Evolutionary conservation across 129 eudicot species (phyloP), one percentile per base, ranked within the genome.

Genomic region (Artemisia argyi): DNA sequence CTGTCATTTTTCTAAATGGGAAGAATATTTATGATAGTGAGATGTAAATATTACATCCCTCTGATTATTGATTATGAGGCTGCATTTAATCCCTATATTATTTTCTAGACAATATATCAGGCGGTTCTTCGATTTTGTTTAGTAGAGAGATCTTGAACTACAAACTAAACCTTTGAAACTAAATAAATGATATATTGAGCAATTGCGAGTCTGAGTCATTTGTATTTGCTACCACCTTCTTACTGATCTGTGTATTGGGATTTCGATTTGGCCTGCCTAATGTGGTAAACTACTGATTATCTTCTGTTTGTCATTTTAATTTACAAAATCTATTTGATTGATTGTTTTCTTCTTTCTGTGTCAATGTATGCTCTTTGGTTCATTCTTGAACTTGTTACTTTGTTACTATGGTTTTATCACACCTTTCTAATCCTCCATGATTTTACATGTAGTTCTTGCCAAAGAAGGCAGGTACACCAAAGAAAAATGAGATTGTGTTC

Each of bases 391-490:
- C 13, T 2, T 67, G 18, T 20, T 67, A 24, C 22, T 55, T 55
- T 65, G 49, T 1, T 66, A 52, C 30, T 13, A 10, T 16, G 17
- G 14, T 57, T 53, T 75, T 66, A 19, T 46, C 60, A 35, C n/a
- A 2, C 56, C 3, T 61, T 69, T 35, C 64, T 77, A 69, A 77
- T 63, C 59, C 24, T 22, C 39, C 65, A 47, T 28, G 61, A 22
- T 39, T 30, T 61, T 62, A 9, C 16, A 12, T 84, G 81, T 80
- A 90, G 97, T 85, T 73, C 76, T 71, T 85, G 77, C 94, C 85
- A 42, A 90, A 87, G 85, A 85, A 77, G 83, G 97, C 84, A 66
- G 93, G 96, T 13, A 81, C 90, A 13, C 88, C 91, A 19, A 87
- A 78, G 87, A 90, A 87, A 69, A 87, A 81, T 11, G 91, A 90